phyloP scores from a whole-genome alignment of 768 basidiomycete species.

The Hysterangium stoloniferum region DNA sequence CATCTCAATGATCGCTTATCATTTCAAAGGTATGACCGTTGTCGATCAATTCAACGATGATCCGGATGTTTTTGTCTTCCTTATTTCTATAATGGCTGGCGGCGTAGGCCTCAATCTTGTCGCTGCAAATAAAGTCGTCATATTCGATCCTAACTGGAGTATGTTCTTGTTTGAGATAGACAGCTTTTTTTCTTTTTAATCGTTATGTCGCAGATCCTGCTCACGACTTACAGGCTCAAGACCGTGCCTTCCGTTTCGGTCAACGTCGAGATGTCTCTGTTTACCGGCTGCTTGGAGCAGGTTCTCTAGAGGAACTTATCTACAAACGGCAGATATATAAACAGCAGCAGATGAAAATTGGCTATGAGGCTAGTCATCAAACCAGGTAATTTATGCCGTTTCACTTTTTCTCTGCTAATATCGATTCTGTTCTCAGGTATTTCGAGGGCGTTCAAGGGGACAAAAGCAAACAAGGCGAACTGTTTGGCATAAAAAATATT shows the following conservation, averaged over 20 bases:
- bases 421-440: slow-evolving; percentile 36
- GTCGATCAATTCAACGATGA: slow-evolving; percentile 80
- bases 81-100: slow-evolving; percentile 88
- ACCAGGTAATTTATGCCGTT: slow-evolving; percentile 45
- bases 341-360: slow-evolving; percentile 90
- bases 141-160: slow-evolving; percentile 97
- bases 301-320: slow-evolving; percentile 81
- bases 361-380: slow-evolving; percentile 76
- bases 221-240: slow-evolving; percentile 91
- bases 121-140: slow-evolving; percentile 90
- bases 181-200: neutral
- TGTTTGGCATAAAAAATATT: slow-evolving; percentile 82
- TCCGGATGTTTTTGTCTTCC: slow-evolving; percentile 65
- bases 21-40: slow-evolving; percentile 62
- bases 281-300: slow-evolving; percentile 76
- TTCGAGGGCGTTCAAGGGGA: slow-evolving; percentile 82
- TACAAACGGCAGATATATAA: slow-evolving; percentile 90
- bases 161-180: slow-evolving; percentile 23
- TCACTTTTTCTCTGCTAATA: neutral
- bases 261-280: slow-evolving; percentile 82
- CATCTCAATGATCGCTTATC: neutral
- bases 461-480: slow-evolving; percentile 63
- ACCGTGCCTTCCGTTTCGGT: slow-evolving; percentile 78
- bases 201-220: slow-evolving; percentile 62
- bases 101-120: slow-evolving; percentile 89